Percentiles rank a stretch among this genome's conserved stretches.
Evolutionary conservation across 768 basidiomycete species (phyloP).

Genomic region (Pholiota conissans): DNA sequence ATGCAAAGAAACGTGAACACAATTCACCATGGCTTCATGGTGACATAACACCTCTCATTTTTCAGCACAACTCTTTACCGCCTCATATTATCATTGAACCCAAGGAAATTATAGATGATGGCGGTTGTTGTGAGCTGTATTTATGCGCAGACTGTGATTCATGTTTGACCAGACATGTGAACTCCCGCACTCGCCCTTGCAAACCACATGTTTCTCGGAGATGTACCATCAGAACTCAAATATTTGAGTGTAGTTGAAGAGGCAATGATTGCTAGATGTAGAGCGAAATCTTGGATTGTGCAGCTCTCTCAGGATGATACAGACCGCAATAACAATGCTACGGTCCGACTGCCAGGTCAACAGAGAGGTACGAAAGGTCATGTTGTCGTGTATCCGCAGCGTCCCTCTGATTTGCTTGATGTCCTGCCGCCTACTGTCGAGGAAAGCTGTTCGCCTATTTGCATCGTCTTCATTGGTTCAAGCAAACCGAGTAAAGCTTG

Average conservation of each 20-base stretch:
- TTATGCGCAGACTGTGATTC: too few relatives aligned
- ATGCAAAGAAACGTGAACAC: too few relatives aligned
- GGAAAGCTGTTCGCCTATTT: conserved; percentile 34
- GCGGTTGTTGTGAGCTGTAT: too few relatives aligned
- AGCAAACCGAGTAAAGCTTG: conserved; percentile 24
- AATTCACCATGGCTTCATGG: too few relatives aligned
- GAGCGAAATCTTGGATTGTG: conserved; percentile 36
- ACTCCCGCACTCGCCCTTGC: too few relatives aligned
- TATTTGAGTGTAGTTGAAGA: conserved; percentile 38
- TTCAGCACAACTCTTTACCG: too few relatives aligned
- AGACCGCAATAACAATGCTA: neutral
- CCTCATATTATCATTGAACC: too few relatives aligned
- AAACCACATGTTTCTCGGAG: conserved; percentile 30
- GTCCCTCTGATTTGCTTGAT: conserved; percentile 22
- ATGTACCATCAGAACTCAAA: conserved; percentile 26
- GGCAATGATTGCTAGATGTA: conserved; percentile 36
- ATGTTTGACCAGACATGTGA: too few relatives aligned
- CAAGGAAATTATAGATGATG: too few relatives aligned
- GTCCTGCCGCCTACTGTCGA: conserved; percentile 36
- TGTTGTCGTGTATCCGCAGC: conserved; percentile 40
- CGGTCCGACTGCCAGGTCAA: conserved; percentile 6
- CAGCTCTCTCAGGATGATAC: conserved; percentile 28
- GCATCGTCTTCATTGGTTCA: conserved; percentile 40
- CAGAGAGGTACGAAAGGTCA: conserved; percentile 39
- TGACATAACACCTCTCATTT: too few relatives aligned